Conservation (phyloP, 148 eudicot species). For the Drosera capensis region DNA sequence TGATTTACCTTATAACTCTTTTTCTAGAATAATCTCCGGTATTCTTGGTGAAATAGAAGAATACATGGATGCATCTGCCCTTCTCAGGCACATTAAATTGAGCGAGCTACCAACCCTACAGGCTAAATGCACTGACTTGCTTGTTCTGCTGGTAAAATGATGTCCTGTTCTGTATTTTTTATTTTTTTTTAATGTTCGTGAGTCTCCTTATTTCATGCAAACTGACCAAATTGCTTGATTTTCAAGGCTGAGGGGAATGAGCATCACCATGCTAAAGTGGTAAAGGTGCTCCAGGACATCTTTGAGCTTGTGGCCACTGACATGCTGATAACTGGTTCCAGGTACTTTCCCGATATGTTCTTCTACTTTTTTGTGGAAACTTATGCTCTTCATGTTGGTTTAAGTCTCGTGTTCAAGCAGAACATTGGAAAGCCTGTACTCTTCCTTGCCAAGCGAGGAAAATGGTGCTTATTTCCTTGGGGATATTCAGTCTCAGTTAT, state of each 20-base stretch:
- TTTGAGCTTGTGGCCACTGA: conserved; percentile 74
- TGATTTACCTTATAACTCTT: background rate
- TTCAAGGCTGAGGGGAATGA: conserved; percentile 65
- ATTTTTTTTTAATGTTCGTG: conserved; percentile 3
- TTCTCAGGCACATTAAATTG: conserved; percentile 55
- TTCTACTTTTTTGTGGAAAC: background rate
- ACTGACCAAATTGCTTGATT: background rate
- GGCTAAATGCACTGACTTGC: conserved; percentile 46
- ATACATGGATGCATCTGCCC: conserved; percentile 42
- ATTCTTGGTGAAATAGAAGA: conserved; percentile 68
- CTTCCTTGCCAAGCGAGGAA: conserved; percentile 25
- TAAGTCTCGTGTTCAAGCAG: conserved; percentile 23
- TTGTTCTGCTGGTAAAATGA: conserved; percentile 59
- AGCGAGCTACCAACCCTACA: conserved; percentile 57
- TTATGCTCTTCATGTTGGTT: background rate
- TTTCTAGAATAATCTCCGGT: conserved; percentile 46
- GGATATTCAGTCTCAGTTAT: conserved; percentile 41
- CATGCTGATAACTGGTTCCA: conserved; percentile 75
- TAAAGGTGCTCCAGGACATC: conserved; percentile 79
- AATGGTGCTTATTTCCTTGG: conserved; percentile 22
- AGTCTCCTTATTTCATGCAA: too few species aligned
- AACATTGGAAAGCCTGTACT: conserved; percentile 42
- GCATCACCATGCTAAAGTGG: conserved; percentile 37
- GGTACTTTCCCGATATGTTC: conserved; percentile 24
- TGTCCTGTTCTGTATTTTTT: conserved; percentile 3